Base-by-base conservation (phyloP, 768 basidiomycete species). In the Termitomyces sp. region DNA sequence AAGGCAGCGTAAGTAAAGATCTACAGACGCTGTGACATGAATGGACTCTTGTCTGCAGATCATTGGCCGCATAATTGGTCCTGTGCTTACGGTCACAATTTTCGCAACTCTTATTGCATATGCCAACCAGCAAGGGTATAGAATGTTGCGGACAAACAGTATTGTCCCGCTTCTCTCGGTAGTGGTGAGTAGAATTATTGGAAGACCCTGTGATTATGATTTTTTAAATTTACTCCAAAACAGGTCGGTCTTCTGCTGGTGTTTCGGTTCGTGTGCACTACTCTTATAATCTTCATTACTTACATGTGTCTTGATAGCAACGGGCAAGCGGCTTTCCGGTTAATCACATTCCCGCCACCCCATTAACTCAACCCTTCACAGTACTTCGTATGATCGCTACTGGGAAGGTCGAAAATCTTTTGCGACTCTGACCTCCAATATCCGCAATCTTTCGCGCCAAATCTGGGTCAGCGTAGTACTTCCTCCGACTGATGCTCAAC, bases 341-440 rank as follows among this genome's bases (percentile, higher is more conserved):
- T 28, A 47, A 23, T 49, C 8, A 10, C 41, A 1, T 23, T 4
- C 23, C 8, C 11, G 28, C 21, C 4, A 14, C 40, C 45, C 34
- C 32, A 19, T 34, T 41, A 7, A 52, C 5, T 1, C 37, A 21
- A 10, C 8, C 41, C 19, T 52, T 49, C 58, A 61, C 55, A 91
- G 86, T 51, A 92, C 89, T 23, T 91, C 89, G 8, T 94, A 92
- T 63, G 89, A 93, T 63, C 85, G 90, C 34, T 92, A 86, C 64
- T 91, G 86, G 79, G 93, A 94, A 74, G 94, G 94, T 47, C 79
- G 94, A 61, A 96, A 90, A 69, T 82, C 85, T 42, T 94, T 94
- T 65, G 85, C 87, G 0, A 63, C 82, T 8, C 68, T 95, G 55
- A 83, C 80, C 11, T 80, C 91, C 14, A 84, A 86, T 65, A 82